Conservation (phyloP, 176 grass and related monocot genomes). For the Eremochloa ophiuroides region DNA sequence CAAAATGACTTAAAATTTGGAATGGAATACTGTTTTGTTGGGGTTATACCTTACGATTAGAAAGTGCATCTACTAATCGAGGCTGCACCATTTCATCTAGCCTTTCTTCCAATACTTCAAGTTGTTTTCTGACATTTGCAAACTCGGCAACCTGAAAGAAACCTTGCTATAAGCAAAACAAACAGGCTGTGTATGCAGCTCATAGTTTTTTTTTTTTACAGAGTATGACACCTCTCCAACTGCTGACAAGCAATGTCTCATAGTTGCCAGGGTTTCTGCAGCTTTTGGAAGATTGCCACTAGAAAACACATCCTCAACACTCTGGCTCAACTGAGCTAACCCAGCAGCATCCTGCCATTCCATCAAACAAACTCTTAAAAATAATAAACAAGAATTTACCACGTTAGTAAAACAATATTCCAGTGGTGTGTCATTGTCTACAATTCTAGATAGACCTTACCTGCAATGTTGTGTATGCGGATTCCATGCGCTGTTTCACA, state of each 20-base stretch:
- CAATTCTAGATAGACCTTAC: slow-evolving; percentile 30
- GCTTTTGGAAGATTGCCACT: slow-evolving; percentile 92
- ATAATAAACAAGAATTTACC: slow-evolving; percentile 4
- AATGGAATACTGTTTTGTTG: not conserved
- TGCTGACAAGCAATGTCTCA: slow-evolving; percentile 99
- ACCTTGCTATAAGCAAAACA: slow-evolving; percentile 19
- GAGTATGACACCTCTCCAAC: slow-evolving; percentile 70
- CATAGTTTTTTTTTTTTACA: not conserved
- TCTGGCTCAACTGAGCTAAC: slow-evolving; percentile 88
- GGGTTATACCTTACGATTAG: slow-evolving; percentile 81
- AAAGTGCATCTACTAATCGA: slow-evolving; percentile 82
- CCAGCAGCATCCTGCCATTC: slow-evolving; percentile 89
- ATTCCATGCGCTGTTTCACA: slow-evolving; percentile 96
- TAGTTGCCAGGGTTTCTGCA: slow-evolving; percentile 95
- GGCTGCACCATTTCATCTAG: slow-evolving; percentile 96
- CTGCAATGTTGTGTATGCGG: slow-evolving; percentile 88
- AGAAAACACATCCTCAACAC: slow-evolving; percentile 99
- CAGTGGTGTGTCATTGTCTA: not conserved
- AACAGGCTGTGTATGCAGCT: not conserved
- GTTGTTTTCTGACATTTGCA: slow-evolving; percentile 96
- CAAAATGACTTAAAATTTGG: too few species aligned
- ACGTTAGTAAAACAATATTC: slow-evolving; percentile 9
- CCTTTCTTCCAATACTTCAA: slow-evolving; percentile 97
- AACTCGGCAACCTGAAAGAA: slow-evolving; percentile 92
- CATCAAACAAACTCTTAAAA: slow-evolving; percentile 3